Evolutionary conservation across 495 filamentous ascomycete species (phyloP).

Genomic region (Tuber melanosporum): DNA sequence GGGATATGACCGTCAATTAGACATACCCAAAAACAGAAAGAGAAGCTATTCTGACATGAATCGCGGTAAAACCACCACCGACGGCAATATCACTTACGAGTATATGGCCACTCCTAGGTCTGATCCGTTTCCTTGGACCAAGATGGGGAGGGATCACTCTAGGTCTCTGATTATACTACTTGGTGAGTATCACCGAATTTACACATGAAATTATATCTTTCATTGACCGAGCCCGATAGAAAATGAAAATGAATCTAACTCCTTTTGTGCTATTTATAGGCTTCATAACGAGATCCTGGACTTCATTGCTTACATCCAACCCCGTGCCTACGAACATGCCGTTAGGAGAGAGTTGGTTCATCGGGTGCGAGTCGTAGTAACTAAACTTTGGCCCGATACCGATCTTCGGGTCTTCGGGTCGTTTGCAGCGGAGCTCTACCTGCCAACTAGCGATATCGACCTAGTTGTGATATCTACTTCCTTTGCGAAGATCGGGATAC

Average conservation of each 20-base stretch:
- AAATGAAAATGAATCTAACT: neutral
- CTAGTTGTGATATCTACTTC: slow-evolving; percentile 68
- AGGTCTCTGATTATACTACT: slow-evolving; percentile 45
- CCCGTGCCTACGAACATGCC: slow-evolving; percentile 65
- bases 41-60: slow-evolving; percentile 31
- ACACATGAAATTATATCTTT: neutral
- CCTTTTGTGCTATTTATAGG: slow-evolving; percentile 43
- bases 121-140: slow-evolving; percentile 39
- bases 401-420: slow-evolving; percentile 76
- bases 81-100: slow-evolving; percentile 57
- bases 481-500: slow-evolving; percentile 47
- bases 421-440: slow-evolving; percentile 80
- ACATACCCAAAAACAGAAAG: slow-evolving; percentile 34
- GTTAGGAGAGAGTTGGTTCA: slow-evolving; percentile 67
- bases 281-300: slow-evolving; percentile 83
- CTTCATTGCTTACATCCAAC: slow-evolving; percentile 76
- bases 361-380: slow-evolving; percentile 53
- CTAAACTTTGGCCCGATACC: slow-evolving; percentile 49
- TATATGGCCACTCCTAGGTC: slow-evolving; percentile 14
- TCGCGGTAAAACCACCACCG: slow-evolving; percentile 45
- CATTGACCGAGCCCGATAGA: slow-evolving; percentile 1
- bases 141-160: slow-evolving; percentile 51
- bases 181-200: slow-evolving; percentile 47
- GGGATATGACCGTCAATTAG: neutral
- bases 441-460: slow-evolving; percentile 91